Evolutionary conservation across 2,329 filamentous ascomycete species (phyloP).

Genomic region (Aspergillus udagawae): DNA sequence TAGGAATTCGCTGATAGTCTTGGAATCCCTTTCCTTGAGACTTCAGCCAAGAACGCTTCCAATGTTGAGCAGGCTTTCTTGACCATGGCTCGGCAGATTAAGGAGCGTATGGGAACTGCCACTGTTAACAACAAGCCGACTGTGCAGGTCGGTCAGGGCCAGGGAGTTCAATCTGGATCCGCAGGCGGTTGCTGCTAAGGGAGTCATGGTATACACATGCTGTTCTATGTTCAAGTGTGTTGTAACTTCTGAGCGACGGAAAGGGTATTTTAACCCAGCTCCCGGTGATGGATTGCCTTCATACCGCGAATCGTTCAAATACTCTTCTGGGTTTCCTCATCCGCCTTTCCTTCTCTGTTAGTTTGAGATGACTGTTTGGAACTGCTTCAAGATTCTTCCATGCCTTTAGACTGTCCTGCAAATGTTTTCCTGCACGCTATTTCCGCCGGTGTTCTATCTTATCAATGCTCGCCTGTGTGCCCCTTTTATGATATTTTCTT

Average conservation of each 20-base stretch:
- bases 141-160: slow-evolving; percentile 90
- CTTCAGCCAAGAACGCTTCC: slow-evolving; percentile 97
- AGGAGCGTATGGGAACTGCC: slow-evolving; percentile 98
- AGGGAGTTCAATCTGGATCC: slow-evolving; percentile 84
- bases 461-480: slow-evolving; percentile 17
- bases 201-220: slow-evolving; percentile 18
- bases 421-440: slow-evolving; percentile 19
- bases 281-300: not conserved
- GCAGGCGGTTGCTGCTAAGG: slow-evolving; percentile 86
- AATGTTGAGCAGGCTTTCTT: slow-evolving; percentile 99
- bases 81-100: slow-evolving; percentile 99
- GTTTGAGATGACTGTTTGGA: slow-evolving; percentile 15
- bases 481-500: not conserved
- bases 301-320: not conserved
- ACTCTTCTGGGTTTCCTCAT: not conserved
- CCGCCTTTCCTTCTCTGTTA: slow-evolving; percentile 5
- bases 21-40: slow-evolving; percentile 98
- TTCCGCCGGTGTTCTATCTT: slow-evolving; percentile 18
- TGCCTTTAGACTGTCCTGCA: slow-evolving; percentile 32
- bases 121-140: slow-evolving; percentile 98
- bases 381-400: slow-evolving; percentile 8
- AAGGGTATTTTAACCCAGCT: not conserved
- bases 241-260: slow-evolving; percentile 10
- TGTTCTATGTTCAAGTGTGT: slow-evolving; percentile 17
- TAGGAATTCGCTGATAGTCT: slow-evolving; percentile 99